Evolutionary conservation across 2,329 filamentous ascomycete species (phyloP).

Genomic region (Exophiala lecanii-corni): DNA sequence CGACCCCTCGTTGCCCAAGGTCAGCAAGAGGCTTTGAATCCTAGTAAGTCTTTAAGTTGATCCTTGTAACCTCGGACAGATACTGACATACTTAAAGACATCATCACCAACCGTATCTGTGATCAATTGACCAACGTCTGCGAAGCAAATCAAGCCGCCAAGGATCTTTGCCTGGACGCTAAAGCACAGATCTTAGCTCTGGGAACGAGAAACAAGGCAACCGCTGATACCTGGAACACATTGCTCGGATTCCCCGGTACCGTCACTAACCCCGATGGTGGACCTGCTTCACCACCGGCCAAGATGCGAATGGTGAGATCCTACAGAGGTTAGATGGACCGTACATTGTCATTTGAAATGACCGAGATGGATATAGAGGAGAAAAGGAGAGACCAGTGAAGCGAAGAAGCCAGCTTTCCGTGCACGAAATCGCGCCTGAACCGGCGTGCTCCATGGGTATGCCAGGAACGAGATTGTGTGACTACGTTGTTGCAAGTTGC

Average conservation of each 20-base stretch:
- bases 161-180: constrained; percentile 49
- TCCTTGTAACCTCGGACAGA: background rate
- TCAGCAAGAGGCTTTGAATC: constrained; percentile 60
- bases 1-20: constrained; percentile 57
- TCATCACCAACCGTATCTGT: constrained; percentile 69
- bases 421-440: background rate
- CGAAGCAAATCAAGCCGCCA: constrained; percentile 56
- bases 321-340: background rate
- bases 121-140: constrained; percentile 67
- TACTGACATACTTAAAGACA: constrained; percentile 39
- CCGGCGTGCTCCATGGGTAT: too few relatives aligned
- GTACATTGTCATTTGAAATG: too few relatives aligned
- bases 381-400: background rate
- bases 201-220: constrained; percentile 37
- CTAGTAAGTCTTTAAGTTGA: constrained; percentile 56
- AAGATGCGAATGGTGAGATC: constrained; percentile 17
- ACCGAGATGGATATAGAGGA: background rate
- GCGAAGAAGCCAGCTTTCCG: background rate
- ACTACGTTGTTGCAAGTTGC: too few relatives aligned
- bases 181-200: constrained; percentile 49
- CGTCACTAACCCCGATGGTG: constrained; percentile 21
- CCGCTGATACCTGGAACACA: constrained; percentile 40
- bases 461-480: too few relatives aligned
- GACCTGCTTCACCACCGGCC: constrained; percentile 14
- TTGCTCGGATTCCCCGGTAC: constrained; percentile 33